Conservation (phyloP, 169 alveolate genomes). For the Plasmodium coatneyi region DNA sequence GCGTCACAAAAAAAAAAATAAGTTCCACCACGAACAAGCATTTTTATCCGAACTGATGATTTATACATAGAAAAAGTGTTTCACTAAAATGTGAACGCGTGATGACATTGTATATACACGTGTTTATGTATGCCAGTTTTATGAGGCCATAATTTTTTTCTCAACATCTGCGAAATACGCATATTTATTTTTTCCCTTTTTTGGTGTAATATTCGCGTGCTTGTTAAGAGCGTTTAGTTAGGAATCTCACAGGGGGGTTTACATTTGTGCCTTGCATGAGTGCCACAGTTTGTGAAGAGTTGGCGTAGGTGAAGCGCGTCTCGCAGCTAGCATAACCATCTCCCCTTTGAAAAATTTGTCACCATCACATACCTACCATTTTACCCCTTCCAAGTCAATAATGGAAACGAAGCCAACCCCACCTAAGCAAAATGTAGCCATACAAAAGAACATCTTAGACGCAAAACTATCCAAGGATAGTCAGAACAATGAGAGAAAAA, state of each 20-base stretch:
- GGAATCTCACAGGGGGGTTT: not conserved
- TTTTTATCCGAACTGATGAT: not conserved
- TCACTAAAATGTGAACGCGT: not conserved
- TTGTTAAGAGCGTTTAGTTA: not conserved
- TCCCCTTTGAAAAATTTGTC: not conserved
- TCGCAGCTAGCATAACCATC: not conserved
- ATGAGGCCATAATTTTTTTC: not conserved
- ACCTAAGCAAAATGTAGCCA: conserved; percentile 14
- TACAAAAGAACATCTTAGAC: conserved; percentile 20
- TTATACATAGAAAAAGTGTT: not conserved
- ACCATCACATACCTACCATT: not conserved
- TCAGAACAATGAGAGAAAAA: conserved; percentile 34
- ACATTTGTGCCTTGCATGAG: not conserved
- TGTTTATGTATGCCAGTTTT: not conserved
- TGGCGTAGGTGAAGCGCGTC: not conserved
- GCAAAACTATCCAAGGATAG: conserved; percentile 9
- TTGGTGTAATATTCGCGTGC: not conserved
- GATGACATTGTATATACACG: not conserved
- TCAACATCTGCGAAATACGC: not conserved
- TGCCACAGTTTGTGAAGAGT: not conserved
- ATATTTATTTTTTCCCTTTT: not conserved
- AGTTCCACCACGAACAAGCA: not conserved
- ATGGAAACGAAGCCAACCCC: conserved; percentile 28
- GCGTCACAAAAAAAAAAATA: not conserved
- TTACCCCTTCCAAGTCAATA: not conserved